These are phyloP conservation scores for Brassica incana DNA, from an alignment of 345 rosid genomes.

Conservation along the genomic window DNA sequence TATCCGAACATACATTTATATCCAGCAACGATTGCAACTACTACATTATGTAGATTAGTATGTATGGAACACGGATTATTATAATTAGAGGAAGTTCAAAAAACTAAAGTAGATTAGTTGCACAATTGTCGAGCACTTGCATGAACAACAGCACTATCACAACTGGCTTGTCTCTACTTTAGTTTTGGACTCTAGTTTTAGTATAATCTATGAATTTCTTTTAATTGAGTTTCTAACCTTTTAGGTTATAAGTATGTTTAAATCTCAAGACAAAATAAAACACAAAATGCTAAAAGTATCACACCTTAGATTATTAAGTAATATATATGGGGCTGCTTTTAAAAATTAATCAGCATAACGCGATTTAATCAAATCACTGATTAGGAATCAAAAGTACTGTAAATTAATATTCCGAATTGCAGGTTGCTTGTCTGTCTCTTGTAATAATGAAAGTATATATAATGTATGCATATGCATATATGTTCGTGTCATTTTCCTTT, in stretches of 20 bases:
- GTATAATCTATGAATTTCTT: not conserved
- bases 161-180: conserved; percentile 41
- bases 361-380: conserved; percentile 26
- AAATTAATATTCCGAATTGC: conserved; percentile 12
- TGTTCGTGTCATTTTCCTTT: conserved; percentile 1
- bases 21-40: not conserved
- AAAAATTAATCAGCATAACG: not conserved
- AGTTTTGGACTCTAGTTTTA: conserved; percentile 30
- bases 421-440: conserved; percentile 20
- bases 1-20: not conserved
- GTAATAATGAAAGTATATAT: conserved; percentile 4
- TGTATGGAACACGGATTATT: conserved; percentile 4
- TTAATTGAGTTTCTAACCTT: conserved; percentile 1
- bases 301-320: conserved; percentile 9
- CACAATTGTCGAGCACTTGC: conserved; percentile 39
- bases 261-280: not conserved
- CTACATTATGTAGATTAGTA: not conserved
- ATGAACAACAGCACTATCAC: conserved; percentile 30
- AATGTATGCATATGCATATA: not conserved
- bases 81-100: not conserved
- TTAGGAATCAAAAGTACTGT: not conserved
- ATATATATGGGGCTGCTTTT: not conserved
- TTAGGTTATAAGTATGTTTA: not conserved
- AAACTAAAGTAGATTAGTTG: conserved; percentile 34
- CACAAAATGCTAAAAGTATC: not conserved